phyloP scores from a whole-genome alignment of 257 asterid genomes.

The Solanum etuberosum region DNA sequence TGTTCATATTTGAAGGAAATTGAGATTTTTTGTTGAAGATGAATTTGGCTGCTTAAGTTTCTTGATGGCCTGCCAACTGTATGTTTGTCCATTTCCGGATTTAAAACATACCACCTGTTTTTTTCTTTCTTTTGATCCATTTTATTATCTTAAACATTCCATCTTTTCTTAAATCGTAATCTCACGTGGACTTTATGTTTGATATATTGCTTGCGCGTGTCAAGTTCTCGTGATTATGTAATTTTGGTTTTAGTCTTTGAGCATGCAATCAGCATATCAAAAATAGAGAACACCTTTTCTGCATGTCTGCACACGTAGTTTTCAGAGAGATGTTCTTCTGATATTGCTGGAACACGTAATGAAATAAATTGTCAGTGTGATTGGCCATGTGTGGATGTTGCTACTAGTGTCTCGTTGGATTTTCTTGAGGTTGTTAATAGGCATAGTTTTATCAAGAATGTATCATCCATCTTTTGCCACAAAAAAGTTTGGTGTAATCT shows the following conservation, averaged over 20 bases:
- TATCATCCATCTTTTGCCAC: not conserved
- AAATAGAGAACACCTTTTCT: not conserved
- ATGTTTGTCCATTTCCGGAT: not conserved
- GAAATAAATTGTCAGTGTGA: not conserved
- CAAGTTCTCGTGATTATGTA: not conserved
- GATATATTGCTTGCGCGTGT: not conserved
- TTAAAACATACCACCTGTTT: not conserved
- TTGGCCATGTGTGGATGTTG: not conserved
- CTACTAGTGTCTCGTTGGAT: not conserved
- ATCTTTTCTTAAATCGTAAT: not conserved
- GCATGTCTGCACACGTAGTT: not conserved
- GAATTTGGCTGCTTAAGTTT: not conserved
- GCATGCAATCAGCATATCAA: not conserved
- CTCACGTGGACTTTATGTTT: not conserved
- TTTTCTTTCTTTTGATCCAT: not conserved
- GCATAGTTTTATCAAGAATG: not conserved
- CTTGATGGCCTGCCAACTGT: not conserved
- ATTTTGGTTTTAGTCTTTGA: not conserved
- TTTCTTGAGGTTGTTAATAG: not conserved
- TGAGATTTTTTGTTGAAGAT: not conserved
- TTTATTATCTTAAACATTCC: not conserved
- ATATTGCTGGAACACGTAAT: not conserved
- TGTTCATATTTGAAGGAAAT: not conserved
- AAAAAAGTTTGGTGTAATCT: not conserved
- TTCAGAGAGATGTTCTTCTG: not conserved